Evolutionary conservation across 805 yeast species (phyloP).

Genomic region (Nakazawaea ernobii): DNA sequence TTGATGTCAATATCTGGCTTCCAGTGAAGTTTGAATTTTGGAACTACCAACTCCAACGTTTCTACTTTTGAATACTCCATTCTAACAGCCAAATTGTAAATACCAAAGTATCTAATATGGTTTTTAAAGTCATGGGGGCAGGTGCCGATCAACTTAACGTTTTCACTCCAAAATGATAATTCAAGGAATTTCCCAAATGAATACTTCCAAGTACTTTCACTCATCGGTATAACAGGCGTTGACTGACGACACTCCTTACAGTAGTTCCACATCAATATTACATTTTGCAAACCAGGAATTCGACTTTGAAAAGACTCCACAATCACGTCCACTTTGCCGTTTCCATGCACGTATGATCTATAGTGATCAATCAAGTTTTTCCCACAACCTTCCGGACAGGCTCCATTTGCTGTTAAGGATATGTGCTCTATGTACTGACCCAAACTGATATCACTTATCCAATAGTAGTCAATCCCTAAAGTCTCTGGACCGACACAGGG

Average conservation of each 20-base stretch:
- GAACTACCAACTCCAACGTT: conserved; percentile 72
- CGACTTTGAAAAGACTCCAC: conserved; percentile 57
- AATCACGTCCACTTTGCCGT: conserved; percentile 72
- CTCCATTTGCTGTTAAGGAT: conserved; percentile 56
- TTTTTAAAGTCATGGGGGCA: conserved; percentile 81
- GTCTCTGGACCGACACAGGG: conserved; percentile 91
- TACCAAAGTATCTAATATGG: conserved; percentile 80
- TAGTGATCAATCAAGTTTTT: conserved; percentile 66
- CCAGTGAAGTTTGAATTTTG: conserved; percentile 67
- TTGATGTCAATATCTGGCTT: conserved; percentile 63
- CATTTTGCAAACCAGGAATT: conserved; percentile 55
- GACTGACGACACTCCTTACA: conserved; percentile 74
- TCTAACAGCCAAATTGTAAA: conserved; percentile 69
- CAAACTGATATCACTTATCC: conserved; percentile 84
- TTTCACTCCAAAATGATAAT: conserved; percentile 70
- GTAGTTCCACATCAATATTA: conserved; percentile 84
- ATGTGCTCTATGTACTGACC: conserved; percentile 85
- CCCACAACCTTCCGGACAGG: conserved; percentile 82
- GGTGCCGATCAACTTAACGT: conserved; percentile 48
- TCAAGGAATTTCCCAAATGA: conserved; percentile 94
- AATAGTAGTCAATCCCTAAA: conserved; percentile 79
- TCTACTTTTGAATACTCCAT: conserved; percentile 75
- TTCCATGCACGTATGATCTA: conserved; percentile 83
- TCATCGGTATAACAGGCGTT: conserved; percentile 77
- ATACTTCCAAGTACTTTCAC: conserved; percentile 81